Percentiles rank a stretch among this genome's conserved stretches.
These are phyloP conservation scores for Talaromyces sp. DNA, from an alignment of 2,329 filamentous ascomycete species.

Conservation along the genomic window DNA sequence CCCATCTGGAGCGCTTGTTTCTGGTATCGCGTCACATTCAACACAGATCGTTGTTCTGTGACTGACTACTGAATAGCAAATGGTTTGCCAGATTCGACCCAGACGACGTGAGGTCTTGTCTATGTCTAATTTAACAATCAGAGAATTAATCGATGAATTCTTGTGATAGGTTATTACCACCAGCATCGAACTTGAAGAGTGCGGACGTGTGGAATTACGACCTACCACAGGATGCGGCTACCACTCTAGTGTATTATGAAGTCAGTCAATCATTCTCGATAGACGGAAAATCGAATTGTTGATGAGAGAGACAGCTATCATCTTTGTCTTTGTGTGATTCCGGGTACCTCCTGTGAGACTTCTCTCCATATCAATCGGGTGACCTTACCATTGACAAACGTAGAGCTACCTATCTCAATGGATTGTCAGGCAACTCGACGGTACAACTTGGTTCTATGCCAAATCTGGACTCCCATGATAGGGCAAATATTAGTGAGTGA, in stretches of 20 bases:
- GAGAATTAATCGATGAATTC: neutral
- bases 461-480: neutral
- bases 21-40: conserved; percentile 28
- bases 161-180: neutral
- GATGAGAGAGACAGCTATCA: conserved; percentile 6
- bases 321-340: conserved; percentile 37
- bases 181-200: neutral
- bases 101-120: neutral
- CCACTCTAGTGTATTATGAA: neutral
- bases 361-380: neutral
- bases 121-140: neutral
- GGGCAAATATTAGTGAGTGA: neutral
- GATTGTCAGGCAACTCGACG: neutral
- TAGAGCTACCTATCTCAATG: neutral
- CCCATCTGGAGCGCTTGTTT: conserved; percentile 34
- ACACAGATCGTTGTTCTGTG: neutral
- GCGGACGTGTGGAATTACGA: neutral
- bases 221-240: neutral
- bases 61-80: conserved; percentile 24
- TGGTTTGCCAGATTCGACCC: neutral
- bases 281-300: neutral
- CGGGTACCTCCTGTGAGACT: conserved; percentile 33
- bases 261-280: neutral
- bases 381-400: neutral
- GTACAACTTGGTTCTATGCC: neutral